These are phyloP conservation scores for Recurvomyces mirabilis DNA, from an alignment of 495 filamentous ascomycete species.

Conservation along the genomic window DNA sequence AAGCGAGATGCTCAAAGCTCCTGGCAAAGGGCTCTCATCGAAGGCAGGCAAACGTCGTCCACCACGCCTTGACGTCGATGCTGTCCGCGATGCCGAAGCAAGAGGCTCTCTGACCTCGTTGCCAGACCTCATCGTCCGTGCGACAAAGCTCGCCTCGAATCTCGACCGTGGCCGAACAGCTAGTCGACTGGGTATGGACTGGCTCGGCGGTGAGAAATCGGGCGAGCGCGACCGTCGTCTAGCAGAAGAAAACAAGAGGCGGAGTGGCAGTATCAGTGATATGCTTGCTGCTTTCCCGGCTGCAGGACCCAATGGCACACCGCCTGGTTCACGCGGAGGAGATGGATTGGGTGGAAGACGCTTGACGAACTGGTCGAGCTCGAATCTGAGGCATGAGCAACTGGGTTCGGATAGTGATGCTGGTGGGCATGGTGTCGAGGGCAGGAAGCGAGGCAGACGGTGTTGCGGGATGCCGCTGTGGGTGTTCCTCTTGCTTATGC, in stretches of 20 bases:
- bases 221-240: conserved; percentile 25
- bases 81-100: conserved; percentile 64
- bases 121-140: conserved; percentile 78
- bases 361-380: conserved; percentile 5
- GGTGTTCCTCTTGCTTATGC: conserved; percentile 58
- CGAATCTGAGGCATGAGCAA: conserved; percentile 7
- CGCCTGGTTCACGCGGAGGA: conserved; percentile 24
- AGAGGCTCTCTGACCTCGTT: conserved; percentile 84
- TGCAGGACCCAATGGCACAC: conserved; percentile 53
- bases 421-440: neutral
- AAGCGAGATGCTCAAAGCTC: conserved; percentile 14
- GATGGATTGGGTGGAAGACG: conserved; percentile 16
- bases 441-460: conserved; percentile 28
- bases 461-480: conserved; percentile 78
- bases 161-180: conserved; percentile 79
- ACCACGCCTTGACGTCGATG: conserved; percentile 66
- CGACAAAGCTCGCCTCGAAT: conserved; percentile 75
- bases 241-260: conserved; percentile 18
- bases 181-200: conserved; percentile 48
- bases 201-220: conserved; percentile 32
- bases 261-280: conserved; percentile 60
- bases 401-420: conserved; percentile 17
- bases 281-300: conserved; percentile 89
- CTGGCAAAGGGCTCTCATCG: conserved; percentile 25
- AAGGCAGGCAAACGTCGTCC: conserved; percentile 47